Base-by-base conservation (phyloP, 208 protist species). In the Acanthamoeba triangularis region DNA sequence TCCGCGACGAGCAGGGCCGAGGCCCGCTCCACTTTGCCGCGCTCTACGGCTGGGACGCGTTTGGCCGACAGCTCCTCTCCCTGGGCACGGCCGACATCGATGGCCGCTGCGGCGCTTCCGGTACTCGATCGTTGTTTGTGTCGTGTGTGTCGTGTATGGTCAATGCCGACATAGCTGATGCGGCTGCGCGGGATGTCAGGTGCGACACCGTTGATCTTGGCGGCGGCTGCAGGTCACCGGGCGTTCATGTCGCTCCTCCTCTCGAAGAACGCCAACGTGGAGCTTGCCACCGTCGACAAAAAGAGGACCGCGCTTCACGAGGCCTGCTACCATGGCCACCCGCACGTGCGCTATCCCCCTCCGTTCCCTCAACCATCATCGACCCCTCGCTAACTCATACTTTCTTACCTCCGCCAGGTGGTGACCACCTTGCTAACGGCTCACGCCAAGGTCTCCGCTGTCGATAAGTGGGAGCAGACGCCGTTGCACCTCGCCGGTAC, bases 21-120 rank as follows among this genome's bases (percentile, higher is more conserved):
- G 78, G 78, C n/a, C 78, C 78, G 7, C 78, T 87, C 37, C 78
- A 87, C 78, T 87, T 87, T 33, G 78, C 78, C 25, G 78, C 78
- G 25, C 37, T 87, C 28, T 87, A 87, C 49, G 78, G 78, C 37
- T 87, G 78, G 78, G 78, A 87, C 6, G 78, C 78, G 16, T 87
- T 87, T 35, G 78, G 78, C 25, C 78, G 78, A 18, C 78, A 87
- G 78, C 78, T 87, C 14, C 78, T 87, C 5, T 49, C 78, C 2
- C 78, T 87, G 25, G 78, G 78, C 13, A 59, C 28, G 18, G 78
- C 78, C 37, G 78, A 87, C 49, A 37, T 87, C 49, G 78, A 87
- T 59, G 49, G 44, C 7, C 78, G 78, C 78, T 87, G 78, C 30
- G 78, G 78, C 78, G 4, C 8, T 35, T 61, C 78, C 11, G 78